Conservation (phyloP, 116 monocot species). For the Cymodocea nodosa region DNA sequence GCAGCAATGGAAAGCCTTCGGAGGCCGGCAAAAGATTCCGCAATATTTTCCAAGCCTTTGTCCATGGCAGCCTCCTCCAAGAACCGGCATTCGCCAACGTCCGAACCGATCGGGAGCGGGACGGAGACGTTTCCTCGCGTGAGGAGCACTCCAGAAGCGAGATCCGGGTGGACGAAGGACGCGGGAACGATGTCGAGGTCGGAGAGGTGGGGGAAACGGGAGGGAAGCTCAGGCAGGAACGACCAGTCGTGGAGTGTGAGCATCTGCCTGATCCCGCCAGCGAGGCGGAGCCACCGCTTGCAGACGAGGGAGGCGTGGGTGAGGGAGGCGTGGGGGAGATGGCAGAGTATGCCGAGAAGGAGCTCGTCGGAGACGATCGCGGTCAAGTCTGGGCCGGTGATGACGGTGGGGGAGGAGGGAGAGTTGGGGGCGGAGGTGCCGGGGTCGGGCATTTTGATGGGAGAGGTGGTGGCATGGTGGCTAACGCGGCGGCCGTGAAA, state of each 20-base stretch:
- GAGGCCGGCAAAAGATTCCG: slow-evolving; percentile 33
- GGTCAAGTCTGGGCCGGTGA: slow-evolving; percentile 1
- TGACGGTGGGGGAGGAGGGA: background rate
- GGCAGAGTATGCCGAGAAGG: slow-evolving; percentile 22
- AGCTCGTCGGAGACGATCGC: slow-evolving; percentile 19
- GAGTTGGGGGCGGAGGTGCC: background rate
- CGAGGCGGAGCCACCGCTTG: slow-evolving; percentile 62
- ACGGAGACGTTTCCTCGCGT: slow-evolving; percentile 35
- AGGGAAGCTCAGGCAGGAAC: slow-evolving; percentile 29
- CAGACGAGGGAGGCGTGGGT: slow-evolving; percentile 42
- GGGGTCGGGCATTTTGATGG: background rate
- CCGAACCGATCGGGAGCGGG: slow-evolving; percentile 16
- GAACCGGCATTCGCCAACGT: slow-evolving; percentile 12
- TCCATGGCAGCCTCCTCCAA: slow-evolving; percentile 18
- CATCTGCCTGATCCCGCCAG: slow-evolving; percentile 36
- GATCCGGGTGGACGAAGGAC: slow-evolving; percentile 18
- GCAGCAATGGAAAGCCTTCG: slow-evolving; percentile 45
- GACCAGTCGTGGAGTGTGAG: slow-evolving; percentile 55
- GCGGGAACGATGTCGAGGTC: slow-evolving; percentile 65
- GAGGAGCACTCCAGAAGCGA: slow-evolving; percentile 26
- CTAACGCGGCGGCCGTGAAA: background rate
- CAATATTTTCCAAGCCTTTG: slow-evolving; percentile 33
- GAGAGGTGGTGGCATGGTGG: background rate
- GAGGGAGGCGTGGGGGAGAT: slow-evolving; percentile 14
- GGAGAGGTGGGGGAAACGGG: slow-evolving; percentile 48